Evolutionary conservation across 202 grass and related monocot genomes (phyloP).

Genomic region (Cymbopogon flexuosus): DNA sequence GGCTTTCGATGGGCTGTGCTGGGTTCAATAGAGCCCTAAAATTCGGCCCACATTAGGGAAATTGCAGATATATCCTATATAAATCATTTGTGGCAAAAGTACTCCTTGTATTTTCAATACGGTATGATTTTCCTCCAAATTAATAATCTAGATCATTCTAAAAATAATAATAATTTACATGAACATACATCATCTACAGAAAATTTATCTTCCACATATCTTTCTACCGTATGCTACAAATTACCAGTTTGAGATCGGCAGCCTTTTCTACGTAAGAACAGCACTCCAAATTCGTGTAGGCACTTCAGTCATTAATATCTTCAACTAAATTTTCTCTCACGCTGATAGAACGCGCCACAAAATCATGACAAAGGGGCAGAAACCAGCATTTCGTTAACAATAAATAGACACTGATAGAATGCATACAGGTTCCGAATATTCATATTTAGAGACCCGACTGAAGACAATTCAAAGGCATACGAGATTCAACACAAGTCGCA

Average conservation of each 20-base stretch:
- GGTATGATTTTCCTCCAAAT: too few species aligned
- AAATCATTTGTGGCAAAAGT: too few species aligned
- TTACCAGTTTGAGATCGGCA: too few species aligned
- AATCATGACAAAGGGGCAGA: neutral
- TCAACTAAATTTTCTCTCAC: neutral
- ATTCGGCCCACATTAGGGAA: too few species aligned
- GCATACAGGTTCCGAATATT: neutral
- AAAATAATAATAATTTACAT: too few species aligned
- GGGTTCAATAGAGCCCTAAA: neutral
- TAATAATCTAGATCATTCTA: too few species aligned
- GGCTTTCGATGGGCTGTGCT: neutral
- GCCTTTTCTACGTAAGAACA: neutral
- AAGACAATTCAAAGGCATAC: neutral
- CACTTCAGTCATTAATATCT: neutral
- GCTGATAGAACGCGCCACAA: neutral
- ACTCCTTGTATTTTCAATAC: too few species aligned
- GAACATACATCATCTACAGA: too few species aligned
- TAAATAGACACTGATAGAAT: neutral
- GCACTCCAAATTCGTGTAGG: too few species aligned
- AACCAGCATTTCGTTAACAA: neutral
- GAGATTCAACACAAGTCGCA: neutral
- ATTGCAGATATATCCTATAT: too few species aligned
- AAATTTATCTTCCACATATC: neutral
- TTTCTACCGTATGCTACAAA: too few species aligned
- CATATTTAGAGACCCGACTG: neutral